Evolutionary conservation across 1,284 basidiomycete species (phyloP).

Genomic region (Stygiomarasmius scandens): DNA sequence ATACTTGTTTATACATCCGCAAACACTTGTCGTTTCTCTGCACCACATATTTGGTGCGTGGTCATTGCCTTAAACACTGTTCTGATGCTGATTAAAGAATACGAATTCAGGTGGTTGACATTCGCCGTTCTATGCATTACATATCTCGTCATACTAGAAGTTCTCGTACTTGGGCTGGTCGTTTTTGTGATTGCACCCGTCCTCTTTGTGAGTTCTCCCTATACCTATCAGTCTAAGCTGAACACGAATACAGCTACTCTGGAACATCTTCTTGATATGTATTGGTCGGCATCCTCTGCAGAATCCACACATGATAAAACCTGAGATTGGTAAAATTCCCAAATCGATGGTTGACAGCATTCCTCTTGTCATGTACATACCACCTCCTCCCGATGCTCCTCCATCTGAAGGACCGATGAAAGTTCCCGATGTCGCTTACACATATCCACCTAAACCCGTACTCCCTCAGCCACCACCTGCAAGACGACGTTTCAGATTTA

Average conservation of each 20-base stretch:
- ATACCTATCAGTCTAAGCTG: background rate
- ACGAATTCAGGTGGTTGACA: too few relatives aligned
- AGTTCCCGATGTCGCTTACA: slow-evolving; percentile 46
- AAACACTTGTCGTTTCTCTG: slow-evolving; percentile 65
- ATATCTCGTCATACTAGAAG: slow-evolving; percentile 75
- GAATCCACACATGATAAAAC: slow-evolving; percentile 68
- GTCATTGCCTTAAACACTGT: too few relatives aligned
- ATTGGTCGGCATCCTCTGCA: slow-evolving; percentile 77
- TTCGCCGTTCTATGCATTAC: slow-evolving; percentile 79
- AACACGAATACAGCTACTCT: slow-evolving; percentile 54
- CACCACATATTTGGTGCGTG: slow-evolving; percentile 83
- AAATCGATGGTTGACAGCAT: slow-evolving; percentile 72
- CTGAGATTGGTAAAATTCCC: slow-evolving; percentile 74
- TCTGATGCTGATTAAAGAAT: too few relatives aligned
- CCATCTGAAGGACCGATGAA: slow-evolving; percentile 35
- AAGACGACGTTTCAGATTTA: slow-evolving; percentile 56
- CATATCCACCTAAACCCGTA: slow-evolving; percentile 59
- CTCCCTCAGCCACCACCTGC: slow-evolving; percentile 22
- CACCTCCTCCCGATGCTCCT: slow-evolving; percentile 62
- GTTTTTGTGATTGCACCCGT: slow-evolving; percentile 79
- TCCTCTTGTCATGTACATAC: slow-evolving; percentile 81
- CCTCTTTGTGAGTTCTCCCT: slow-evolving; percentile 59
- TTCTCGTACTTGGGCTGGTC: slow-evolving; percentile 68
- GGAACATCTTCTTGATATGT: slow-evolving; percentile 76
- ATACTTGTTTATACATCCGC: slow-evolving; percentile 76